phyloP scores from a whole-genome alignment of 805 yeast species.

The Yarrowia hollandica region DNA sequence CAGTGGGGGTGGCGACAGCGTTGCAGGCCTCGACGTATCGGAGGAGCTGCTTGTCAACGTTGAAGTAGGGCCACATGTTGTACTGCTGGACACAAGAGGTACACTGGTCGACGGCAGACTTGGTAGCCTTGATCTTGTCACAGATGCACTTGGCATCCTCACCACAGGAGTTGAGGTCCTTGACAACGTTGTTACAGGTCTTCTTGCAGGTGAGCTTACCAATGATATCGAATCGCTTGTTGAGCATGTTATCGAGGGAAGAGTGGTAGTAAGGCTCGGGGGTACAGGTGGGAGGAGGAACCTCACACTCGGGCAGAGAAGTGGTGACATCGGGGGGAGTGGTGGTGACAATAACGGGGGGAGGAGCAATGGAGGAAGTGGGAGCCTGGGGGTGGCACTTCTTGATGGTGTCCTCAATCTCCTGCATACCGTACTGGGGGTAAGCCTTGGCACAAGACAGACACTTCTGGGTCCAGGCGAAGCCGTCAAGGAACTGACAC shows the following conservation, averaged over 20 bases:
- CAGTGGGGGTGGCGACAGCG: slow-evolving; percentile 61
- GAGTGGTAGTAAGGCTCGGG: slow-evolving; percentile 23
- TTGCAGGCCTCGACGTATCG: slow-evolving; percentile 22
- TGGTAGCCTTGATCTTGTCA: slow-evolving; percentile 8
- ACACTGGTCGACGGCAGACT: slow-evolving; percentile 26
- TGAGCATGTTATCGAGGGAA: slow-evolving; percentile 20
- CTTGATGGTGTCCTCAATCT: slow-evolving; percentile 19
- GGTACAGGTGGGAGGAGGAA: slow-evolving; percentile 27
- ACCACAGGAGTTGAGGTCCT: background rate
- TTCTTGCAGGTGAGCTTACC: slow-evolving; percentile 28
- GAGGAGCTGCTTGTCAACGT: slow-evolving; percentile 20
- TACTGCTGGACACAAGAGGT: slow-evolving; percentile 24
- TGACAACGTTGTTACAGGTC: slow-evolving; percentile 15
- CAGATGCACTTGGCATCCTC: slow-evolving; percentile 22
- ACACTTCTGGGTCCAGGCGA: slow-evolving; percentile 27
- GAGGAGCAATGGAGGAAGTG: slow-evolving; percentile 9
- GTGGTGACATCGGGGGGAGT: slow-evolving; percentile 22
- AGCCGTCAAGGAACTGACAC: slow-evolving; percentile 24
- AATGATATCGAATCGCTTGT: slow-evolving; percentile 13
- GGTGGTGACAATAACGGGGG: slow-evolving; percentile 25
- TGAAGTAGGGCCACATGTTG: slow-evolving; percentile 23
- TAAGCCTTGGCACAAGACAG: slow-evolving; percentile 17
- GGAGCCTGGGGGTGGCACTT: slow-evolving; percentile 22
- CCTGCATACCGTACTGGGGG: slow-evolving; percentile 26
- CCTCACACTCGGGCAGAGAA: slow-evolving; percentile 27